phyloP scores from a whole-genome alignment of 768 basidiomycete genomes.

The Rhodocollybia butyracea region DNA sequence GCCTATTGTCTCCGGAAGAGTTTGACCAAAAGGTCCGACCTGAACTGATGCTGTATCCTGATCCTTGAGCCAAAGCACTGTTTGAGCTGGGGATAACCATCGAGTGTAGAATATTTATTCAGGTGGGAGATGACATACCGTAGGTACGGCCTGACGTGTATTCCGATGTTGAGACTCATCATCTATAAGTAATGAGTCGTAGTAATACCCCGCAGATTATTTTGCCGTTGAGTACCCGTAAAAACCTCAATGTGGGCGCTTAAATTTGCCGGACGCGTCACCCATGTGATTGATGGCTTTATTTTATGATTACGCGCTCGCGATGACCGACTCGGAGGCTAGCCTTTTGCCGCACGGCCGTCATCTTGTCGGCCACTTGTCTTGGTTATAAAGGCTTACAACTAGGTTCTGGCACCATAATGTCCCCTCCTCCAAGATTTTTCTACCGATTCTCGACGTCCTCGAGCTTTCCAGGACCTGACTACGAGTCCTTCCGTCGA shows the following conservation, averaged over 20 bases:
- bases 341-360: neutral
- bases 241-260: neutral
- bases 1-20: constrained; percentile 83
- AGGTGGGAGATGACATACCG: too few relatives aligned
- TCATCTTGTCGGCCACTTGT: constrained; percentile 4
- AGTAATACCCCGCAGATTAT: too few relatives aligned
- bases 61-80: constrained; percentile 4
- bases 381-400: neutral
- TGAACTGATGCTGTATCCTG: constrained; percentile 84
- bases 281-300: neutral
- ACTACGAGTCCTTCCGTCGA: neutral
- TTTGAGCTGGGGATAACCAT: too few relatives aligned
- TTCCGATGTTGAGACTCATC: too few relatives aligned
- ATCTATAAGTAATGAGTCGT: too few relatives aligned
- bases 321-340: too few relatives aligned
- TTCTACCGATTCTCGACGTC: constrained; percentile 1
- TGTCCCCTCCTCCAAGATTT: neutral
- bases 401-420: neutral
- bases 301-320: neutral
- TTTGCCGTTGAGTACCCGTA: too few relatives aligned
- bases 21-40: constrained; percentile 94
- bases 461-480: neutral
- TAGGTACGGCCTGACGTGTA: too few relatives aligned
- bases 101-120: too few relatives aligned
- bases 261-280: neutral